Evolutionary conservation across 2,329 filamentous ascomycete species (phyloP).

Genomic region (Monosporascus sp.): DNA sequence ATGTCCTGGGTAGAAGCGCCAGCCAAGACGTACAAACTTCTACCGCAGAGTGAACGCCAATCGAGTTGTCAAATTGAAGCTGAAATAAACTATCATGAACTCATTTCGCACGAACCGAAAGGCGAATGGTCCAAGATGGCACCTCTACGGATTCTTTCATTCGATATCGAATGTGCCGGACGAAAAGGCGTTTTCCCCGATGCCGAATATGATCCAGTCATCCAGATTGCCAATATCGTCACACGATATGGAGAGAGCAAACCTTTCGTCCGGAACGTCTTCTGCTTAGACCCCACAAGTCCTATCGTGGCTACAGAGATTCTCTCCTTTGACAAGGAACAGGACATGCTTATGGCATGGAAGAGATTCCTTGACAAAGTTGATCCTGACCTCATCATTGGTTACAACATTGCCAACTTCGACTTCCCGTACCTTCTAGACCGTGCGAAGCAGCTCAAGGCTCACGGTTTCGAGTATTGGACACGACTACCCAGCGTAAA

Average conservation of each 20-base stretch:
- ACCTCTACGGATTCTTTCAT: conserved; percentile 84
- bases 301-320: conserved; percentile 93
- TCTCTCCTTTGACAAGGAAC: conserved; percentile 73
- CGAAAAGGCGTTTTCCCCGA: conserved; percentile 97
- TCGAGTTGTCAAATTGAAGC: conserved; percentile 98
- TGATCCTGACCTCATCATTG: conserved; percentile 95
- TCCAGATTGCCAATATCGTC: conserved; percentile 96
- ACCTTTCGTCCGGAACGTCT: conserved; percentile 93
- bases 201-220: conserved; percentile 84
- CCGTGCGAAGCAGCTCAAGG: conserved; percentile 78
- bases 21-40: conserved; percentile 64
- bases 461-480: conserved; percentile 78
- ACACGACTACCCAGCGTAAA: conserved; percentile 66
- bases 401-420: conserved; percentile 98
- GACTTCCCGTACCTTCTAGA: conserved; percentile 96
- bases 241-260: conserved; percentile 93
- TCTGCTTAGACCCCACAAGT: conserved; percentile 88
- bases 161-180: conserved; percentile 98
- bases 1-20: conserved; percentile 97
- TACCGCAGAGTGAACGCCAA: conserved; percentile 61
- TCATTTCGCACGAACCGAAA: conserved; percentile 81
- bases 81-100: conserved; percentile 70
- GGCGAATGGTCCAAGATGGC: conserved; percentile 99
- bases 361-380: conserved; percentile 82
- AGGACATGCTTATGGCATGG: conserved; percentile 90